These are phyloP conservation scores for Lizonia empirigonia DNA, from an alignment of 2,329 filamentous ascomycete genomes.

Conservation along the genomic window DNA sequence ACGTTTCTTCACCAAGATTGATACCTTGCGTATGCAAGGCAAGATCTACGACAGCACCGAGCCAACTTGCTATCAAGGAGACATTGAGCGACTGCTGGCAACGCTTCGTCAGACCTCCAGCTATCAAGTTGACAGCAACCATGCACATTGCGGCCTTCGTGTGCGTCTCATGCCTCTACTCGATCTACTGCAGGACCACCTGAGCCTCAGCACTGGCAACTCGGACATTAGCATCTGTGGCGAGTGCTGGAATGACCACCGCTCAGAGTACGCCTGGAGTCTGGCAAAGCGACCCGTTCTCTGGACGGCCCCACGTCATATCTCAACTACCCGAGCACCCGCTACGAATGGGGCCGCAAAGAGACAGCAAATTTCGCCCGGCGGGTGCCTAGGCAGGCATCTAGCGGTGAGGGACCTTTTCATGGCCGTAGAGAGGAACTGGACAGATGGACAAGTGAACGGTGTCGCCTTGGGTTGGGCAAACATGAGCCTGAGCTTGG, in stretches of 20 bases:
- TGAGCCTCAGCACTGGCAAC: constrained; percentile 43
- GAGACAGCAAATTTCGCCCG: constrained; percentile 29
- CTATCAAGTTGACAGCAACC: constrained; percentile 76
- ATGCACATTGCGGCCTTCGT: constrained; percentile 74
- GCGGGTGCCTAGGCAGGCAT: constrained; percentile 43
- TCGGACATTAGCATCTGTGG: constrained; percentile 52
- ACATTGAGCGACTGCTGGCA: constrained; percentile 65
- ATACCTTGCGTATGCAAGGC: constrained; percentile 62
- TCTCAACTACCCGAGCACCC: constrained; percentile 26
- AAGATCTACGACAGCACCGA: constrained; percentile 50
- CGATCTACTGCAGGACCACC: constrained; percentile 62
- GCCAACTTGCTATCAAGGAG: constrained; percentile 60
- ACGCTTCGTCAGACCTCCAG: constrained; percentile 68
- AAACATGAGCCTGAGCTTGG: constrained; percentile 10
- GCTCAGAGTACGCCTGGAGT: constrained; percentile 52
- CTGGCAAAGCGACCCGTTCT: constrained; percentile 53
- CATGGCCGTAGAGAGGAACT: constrained; percentile 47
- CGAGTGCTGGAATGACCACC: constrained; percentile 52
- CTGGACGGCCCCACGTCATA: constrained; percentile 44
- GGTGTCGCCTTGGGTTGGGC: constrained; percentile 19
- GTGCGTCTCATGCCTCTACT: constrained; percentile 69
- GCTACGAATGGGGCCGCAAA: constrained; percentile 22
- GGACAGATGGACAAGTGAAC: constrained; percentile 35
- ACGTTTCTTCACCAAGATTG: constrained; percentile 68
- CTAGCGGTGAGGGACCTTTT: constrained; percentile 46